Evolutionary conservation across 176 grass and related monocot genomes (phyloP).

Genomic region (Eleusine coracana): DNA sequence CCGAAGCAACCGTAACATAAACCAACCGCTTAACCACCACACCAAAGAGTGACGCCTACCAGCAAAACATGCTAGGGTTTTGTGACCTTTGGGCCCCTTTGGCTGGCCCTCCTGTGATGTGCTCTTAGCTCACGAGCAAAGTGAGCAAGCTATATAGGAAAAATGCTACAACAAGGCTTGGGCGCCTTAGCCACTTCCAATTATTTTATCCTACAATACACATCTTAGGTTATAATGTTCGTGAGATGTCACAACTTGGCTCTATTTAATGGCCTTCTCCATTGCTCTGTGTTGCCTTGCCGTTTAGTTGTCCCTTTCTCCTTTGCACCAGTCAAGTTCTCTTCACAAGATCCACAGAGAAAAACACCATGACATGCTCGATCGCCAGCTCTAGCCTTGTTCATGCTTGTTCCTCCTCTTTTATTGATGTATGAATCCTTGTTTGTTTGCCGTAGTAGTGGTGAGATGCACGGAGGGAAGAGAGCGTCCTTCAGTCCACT

Average conservation of each 20-base stretch:
- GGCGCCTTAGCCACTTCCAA: constrained; percentile 11
- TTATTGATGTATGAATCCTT: background rate
- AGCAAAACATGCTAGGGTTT: background rate
- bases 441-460: background rate
- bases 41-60: background rate
- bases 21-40: background rate
- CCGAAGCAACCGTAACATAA: background rate
- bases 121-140: constrained; percentile 38
- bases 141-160: background rate
- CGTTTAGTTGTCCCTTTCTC: constrained; percentile 16
- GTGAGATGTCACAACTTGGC: constrained; percentile 51
- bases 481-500: constrained; percentile 99
- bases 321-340: constrained; percentile 15
- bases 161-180: constrained; percentile 11
- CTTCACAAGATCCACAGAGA: constrained; percentile 41
- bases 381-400: background rate
- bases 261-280: constrained; percentile 58
- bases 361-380: background rate
- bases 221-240: constrained; percentile 14
- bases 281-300: constrained; percentile 26
- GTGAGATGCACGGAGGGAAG: constrained; percentile 27
- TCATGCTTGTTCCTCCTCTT: background rate
- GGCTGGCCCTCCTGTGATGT: background rate
- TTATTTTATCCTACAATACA: constrained; percentile 27
- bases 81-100: background rate